phyloP scores from a whole-genome alignment of 805 yeast genomes.

The Wickerhamomyces canadensis region DNA sequence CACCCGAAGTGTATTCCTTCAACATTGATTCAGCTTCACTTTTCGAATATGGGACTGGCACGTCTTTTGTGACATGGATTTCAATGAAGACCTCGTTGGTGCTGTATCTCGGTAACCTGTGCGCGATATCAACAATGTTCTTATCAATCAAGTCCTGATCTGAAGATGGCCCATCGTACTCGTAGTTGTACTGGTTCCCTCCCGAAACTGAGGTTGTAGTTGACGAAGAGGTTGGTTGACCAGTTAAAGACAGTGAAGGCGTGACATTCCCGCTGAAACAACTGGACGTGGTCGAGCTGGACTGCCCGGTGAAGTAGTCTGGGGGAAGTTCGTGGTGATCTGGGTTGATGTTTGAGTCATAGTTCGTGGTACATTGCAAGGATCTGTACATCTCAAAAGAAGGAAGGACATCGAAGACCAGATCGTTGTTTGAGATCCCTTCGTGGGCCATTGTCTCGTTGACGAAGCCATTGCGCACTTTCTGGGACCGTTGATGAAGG shows the following conservation, averaged over 20 bases:
- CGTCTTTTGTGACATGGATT: conserved; percentile 45
- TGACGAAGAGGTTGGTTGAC: too few species aligned
- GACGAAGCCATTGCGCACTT: conserved; percentile 11
- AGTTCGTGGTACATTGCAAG: conserved; percentile 34
- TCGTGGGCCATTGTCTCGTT: conserved; percentile 1
- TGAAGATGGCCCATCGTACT: too few species aligned
- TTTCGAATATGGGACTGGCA: conserved; percentile 37
- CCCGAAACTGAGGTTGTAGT: too few species aligned
- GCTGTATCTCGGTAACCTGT: conserved; percentile 33
- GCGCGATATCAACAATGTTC: conserved; percentile 46
- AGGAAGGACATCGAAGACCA: conserved; percentile 51
- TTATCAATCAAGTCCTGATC: conserved; percentile 19
- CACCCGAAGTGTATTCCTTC: conserved; percentile 64
- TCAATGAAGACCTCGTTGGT: conserved; percentile 40
- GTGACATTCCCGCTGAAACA: too few species aligned
- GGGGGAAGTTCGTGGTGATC: conserved; percentile 30
- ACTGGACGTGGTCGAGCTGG: conserved; percentile 1
- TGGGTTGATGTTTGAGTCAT: conserved; percentile 26
- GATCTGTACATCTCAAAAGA: conserved; percentile 65
- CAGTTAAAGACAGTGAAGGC: too few species aligned
- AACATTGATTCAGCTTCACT: conserved; percentile 28
- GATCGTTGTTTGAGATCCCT: conserved; percentile 6
- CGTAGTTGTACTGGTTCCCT: neutral
- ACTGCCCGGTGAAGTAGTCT: conserved; percentile 23
- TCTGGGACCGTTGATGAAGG: neutral